Base-by-base conservation (phyloP, 352 stramenopile species). In the Phytopythium oedochilum region DNA sequence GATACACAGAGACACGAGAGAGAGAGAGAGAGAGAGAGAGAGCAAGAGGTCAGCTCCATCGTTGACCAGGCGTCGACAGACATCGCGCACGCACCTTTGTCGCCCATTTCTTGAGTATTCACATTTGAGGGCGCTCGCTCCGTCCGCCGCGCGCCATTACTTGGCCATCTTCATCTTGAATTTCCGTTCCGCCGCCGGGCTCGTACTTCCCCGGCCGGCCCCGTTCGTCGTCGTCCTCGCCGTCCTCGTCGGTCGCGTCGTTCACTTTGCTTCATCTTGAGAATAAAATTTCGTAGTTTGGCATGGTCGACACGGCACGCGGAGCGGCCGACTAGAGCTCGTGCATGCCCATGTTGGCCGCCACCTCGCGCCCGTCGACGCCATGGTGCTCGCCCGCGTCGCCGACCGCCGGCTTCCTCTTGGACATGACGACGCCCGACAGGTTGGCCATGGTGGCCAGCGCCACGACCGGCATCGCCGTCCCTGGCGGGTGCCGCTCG, bases 401-500 rank as follows among this genome's bases (percentile, higher is more conserved):
- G 43, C 43, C 42, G 12, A 28, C 25, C 42, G 42, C 2, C 25
- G 25, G 15, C 44, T 51, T 51, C 17, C 28, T 36, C 26, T 55
- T 55, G 48, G 31, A 32, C 18, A 55, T 12, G 5, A 55, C 22
- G 31, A 44, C 34, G 17, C 48, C 48, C 34, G 48, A 32, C 20
- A 12, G 32, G 48, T 55, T 55, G 48, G 48, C 48, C 48, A 55
- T 55, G 48, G 48, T 44, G 18, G 25, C 36, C 34, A 35, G 28
- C 22, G 40, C 48, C 20, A 22, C 12, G 17, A 17, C 35, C 25
- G 35, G 31, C 40, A 53, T 38, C 5, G 46, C 46, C 0, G 35
- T 36, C 22, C 69, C 52, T 15, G 75, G 68, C 44, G 84, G 75
- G 57, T 91, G 78, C 46, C 78, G 78, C 55, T 90, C 82, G 53